These are phyloP conservation scores for Posidonia oceanica DNA, from an alignment of 116 monocot species.

Conservation along the genomic window DNA sequence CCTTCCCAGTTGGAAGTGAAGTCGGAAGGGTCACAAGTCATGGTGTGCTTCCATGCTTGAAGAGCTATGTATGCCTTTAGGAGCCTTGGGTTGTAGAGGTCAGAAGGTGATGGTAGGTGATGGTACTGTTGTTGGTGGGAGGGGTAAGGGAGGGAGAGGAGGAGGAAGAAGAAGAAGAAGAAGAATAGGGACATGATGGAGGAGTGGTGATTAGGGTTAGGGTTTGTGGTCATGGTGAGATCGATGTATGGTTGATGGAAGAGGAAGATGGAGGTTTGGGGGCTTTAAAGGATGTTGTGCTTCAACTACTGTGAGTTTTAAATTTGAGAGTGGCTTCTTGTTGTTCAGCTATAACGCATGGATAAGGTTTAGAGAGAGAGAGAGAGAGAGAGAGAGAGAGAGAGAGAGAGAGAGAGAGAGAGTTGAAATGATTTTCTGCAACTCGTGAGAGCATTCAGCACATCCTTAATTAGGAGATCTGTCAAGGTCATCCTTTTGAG, in stretches of 20 bases:
- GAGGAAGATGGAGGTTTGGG: not conserved
- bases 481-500: too few species aligned
- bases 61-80: conserved; percentile 16
- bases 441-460: not conserved
- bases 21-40: conserved; percentile 34
- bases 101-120: not conserved
- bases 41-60: conserved; percentile 22
- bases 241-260: not conserved
- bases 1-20: conserved; percentile 37
- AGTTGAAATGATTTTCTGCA: not conserved
- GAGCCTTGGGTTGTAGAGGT: conserved; percentile 18
- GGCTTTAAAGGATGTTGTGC: not conserved
- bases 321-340: not conserved
- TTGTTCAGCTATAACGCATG: too few species aligned
- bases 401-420: not conserved
- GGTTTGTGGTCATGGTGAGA: not conserved
- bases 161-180: not conserved
- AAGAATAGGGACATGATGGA: not conserved
- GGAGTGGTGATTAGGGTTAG: not conserved
- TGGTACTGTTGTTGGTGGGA: not conserved
- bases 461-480: too few species aligned
- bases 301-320: not conserved
- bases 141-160: not conserved
- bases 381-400: not conserved
- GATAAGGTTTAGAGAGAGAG: too few species aligned